These are phyloP conservation scores for Dioscorea dumetorum DNA, from an alignment of 106 monocot genomes.

Conservation along the genomic window DNA sequence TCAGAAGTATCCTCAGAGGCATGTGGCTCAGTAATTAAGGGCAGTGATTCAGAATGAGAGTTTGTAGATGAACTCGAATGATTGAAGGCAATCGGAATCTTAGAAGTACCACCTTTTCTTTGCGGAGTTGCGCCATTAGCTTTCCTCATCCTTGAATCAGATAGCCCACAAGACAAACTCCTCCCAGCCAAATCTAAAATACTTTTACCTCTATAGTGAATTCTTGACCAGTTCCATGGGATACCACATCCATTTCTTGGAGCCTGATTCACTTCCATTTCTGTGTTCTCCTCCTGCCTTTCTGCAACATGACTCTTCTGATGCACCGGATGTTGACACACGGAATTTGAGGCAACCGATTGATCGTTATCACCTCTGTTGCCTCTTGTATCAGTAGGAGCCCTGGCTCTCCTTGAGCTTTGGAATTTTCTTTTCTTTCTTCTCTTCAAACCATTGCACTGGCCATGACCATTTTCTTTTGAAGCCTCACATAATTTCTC, in stretches of 20 bases:
- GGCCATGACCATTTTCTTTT: conserved; percentile 9
- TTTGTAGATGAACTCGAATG: conserved; percentile 44
- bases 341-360: conserved; percentile 32
- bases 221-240: conserved; percentile 95
- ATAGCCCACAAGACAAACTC: conserved; percentile 81
- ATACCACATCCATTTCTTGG: conserved; percentile 79
- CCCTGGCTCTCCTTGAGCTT: conserved; percentile 21
- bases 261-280: conserved; percentile 31
- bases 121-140: conserved; percentile 23
- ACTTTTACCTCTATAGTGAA: conserved; percentile 76
- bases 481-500: conserved; percentile 14
- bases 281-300: conserved; percentile 24
- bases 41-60: conserved; percentile 73
- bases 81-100: conserved; percentile 23
- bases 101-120: conserved; percentile 27
- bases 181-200: conserved; percentile 84
- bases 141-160: conserved; percentile 61
- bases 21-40: conserved; percentile 55
- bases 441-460: conserved; percentile 26
- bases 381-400: conserved; percentile 19
- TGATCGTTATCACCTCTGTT: conserved; percentile 22
- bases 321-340: conserved; percentile 11
- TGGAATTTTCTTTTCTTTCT: conserved; percentile 38
- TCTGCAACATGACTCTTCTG: conserved; percentile 12
- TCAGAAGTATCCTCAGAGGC: conserved; percentile 36